Evolutionary conservation across 495 filamentous ascomycete genomes (phyloP).

Genomic region (Pyrenopolyporus hunteri): DNA sequence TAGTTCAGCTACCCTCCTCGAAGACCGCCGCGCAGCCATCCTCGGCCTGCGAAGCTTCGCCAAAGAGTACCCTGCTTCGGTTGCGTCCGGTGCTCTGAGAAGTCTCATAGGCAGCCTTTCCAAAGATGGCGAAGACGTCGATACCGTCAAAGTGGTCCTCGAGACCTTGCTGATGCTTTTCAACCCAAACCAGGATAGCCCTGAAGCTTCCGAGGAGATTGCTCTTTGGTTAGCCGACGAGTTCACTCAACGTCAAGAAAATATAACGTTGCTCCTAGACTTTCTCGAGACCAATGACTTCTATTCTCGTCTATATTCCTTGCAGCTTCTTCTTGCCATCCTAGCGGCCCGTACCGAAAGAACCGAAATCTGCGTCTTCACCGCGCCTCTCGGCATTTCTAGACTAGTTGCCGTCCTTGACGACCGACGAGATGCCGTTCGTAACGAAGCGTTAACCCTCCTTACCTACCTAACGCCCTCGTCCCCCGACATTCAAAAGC

Average conservation of each 20-base stretch:
- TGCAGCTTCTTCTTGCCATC: slow-evolving; percentile 89
- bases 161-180: slow-evolving; percentile 96
- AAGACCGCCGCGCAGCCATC: slow-evolving; percentile 92
- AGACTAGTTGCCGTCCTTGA: slow-evolving; percentile 83
- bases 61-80: slow-evolving; percentile 92
- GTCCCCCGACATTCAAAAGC: slow-evolving; percentile 77
- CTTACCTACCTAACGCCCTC: slow-evolving; percentile 59
- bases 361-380: slow-evolving; percentile 94
- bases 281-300: slow-evolving; percentile 88
- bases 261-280: slow-evolving; percentile 88
- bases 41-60: slow-evolving; percentile 93
- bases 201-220: slow-evolving; percentile 96
- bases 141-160: slow-evolving; percentile 91
- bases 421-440: slow-evolving; percentile 84
- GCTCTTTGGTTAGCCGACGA: slow-evolving; percentile 96
- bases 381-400: slow-evolving; percentile 85
- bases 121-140: slow-evolving; percentile 92
- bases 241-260: slow-evolving; percentile 98
- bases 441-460: slow-evolving; percentile 69
- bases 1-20: slow-evolving; percentile 83
- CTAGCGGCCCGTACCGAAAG: slow-evolving; percentile 84
- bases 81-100: slow-evolving; percentile 88
- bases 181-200: slow-evolving; percentile 62
- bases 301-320: slow-evolving; percentile 89
- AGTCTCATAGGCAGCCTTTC: slow-evolving; percentile 83